Evolutionary conservation across 345 rosid genomes (phyloP).

Genomic region (Reutealis trisperma): DNA sequence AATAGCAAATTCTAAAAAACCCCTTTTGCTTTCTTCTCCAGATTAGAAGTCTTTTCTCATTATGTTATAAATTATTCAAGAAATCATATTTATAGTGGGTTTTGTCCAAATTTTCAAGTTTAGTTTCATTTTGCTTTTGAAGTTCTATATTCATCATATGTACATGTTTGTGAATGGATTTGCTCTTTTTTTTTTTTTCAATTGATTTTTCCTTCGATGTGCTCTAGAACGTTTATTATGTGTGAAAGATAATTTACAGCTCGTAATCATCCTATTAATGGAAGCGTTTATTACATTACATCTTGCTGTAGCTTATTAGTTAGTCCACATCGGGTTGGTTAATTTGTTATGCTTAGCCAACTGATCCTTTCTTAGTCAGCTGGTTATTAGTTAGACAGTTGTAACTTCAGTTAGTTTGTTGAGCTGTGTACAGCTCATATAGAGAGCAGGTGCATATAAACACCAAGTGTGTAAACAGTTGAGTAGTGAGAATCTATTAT

Average conservation of each 20-base stretch:
- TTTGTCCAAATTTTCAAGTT: slow-evolving; percentile 31
- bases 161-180: neutral
- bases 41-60: slow-evolving; percentile 7
- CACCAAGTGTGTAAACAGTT: too few relatives aligned
- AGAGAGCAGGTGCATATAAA: too few relatives aligned
- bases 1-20: neutral
- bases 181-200: neutral
- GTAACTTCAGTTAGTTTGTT: too few relatives aligned
- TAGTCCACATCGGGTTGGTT: too few relatives aligned
- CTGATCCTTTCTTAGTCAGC: too few relatives aligned
- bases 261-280: neutral
- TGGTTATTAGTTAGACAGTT: too few relatives aligned
- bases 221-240: neutral
- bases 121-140: too few relatives aligned
- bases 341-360: too few relatives aligned
- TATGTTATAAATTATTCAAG: slow-evolving; percentile 9
- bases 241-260: neutral
- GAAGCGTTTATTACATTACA: too few relatives aligned
- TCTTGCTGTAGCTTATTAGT: too few relatives aligned
- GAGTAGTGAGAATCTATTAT: too few relatives aligned
- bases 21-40: slow-evolving; percentile 12
- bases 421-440: too few relatives aligned
- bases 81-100: slow-evolving; percentile 3
- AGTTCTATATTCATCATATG: neutral
- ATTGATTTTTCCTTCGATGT: neutral